Percentiles rank a stretch among this genome's conserved stretches.
Conservation (phyloP, 1,284 basidiomycete genomes). For the Naganishia liquefaciens region DNA sequence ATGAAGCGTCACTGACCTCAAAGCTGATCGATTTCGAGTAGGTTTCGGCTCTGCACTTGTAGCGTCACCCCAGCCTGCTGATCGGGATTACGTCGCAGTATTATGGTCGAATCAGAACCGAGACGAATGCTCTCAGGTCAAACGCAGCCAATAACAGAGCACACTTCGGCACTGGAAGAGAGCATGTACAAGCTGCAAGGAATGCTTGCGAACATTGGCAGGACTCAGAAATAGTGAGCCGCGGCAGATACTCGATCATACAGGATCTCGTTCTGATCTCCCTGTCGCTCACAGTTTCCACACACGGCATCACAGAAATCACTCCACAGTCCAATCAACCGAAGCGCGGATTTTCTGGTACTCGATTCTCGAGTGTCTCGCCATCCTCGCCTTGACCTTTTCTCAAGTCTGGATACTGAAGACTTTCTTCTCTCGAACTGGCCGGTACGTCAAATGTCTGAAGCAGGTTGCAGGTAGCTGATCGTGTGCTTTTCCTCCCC, state of each 20-base stretch:
- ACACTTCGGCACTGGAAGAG: slow-evolving; percentile 87
- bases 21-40: slow-evolving; percentile 91
- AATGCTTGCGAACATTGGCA: slow-evolving; percentile 79
- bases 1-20: slow-evolving; percentile 86
- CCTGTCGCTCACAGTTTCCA: slow-evolving; percentile 44
- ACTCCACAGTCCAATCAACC: slow-evolving; percentile 47
- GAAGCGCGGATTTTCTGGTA: slow-evolving; percentile 77
- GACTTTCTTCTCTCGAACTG: slow-evolving; percentile 88
- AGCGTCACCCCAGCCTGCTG: not conserved
- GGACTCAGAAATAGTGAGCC: slow-evolving; percentile 85
- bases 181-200: slow-evolving; percentile 85
- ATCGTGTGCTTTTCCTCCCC: not conserved
- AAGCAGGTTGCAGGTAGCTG: not conserved
- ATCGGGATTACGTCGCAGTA: slow-evolving; percentile 50
- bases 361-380: slow-evolving; percentile 72
- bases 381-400: slow-evolving; percentile 73
- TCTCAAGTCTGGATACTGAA: slow-evolving; percentile 85
- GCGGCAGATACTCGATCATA: not conserved
- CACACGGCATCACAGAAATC: slow-evolving; percentile 46
- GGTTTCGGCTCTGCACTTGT: slow-evolving; percentile 32
- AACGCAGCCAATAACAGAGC: slow-evolving; percentile 68
- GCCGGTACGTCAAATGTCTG: slow-evolving; percentile 57
- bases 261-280: not conserved
- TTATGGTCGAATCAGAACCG: slow-evolving; percentile 95
- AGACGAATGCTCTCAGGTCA: slow-evolving; percentile 77